A percentile compares a stretch with the other conserved stretches of the same genome.
phyloP scores from a whole-genome alignment of 2,329 filamentous ascomycete genomes.

The Monilinia fructicola region DNA sequence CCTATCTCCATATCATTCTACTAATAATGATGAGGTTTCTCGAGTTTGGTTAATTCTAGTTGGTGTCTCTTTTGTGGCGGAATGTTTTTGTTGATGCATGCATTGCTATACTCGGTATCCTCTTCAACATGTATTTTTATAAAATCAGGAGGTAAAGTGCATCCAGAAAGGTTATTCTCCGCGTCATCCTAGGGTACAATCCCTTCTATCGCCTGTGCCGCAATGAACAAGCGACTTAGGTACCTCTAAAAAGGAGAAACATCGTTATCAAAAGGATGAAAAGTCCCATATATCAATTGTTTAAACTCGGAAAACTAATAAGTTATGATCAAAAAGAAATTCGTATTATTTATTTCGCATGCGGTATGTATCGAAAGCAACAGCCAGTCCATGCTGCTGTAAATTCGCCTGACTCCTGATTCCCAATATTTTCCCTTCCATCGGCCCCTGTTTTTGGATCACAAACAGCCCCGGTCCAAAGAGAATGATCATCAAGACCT shows the following conservation, averaged over 20 bases:
- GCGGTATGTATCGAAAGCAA: not conserved
- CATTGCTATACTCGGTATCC: not conserved
- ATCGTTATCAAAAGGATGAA: not conserved
- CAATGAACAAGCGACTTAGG: not conserved
- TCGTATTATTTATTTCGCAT: slow-evolving; percentile 18
- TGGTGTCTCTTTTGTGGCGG: too few species aligned
- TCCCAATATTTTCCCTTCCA: not conserved
- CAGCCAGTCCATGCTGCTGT: slow-evolving; percentile 21
- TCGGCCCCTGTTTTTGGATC: not conserved
- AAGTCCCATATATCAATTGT: not conserved
- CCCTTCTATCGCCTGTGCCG: too few species aligned
- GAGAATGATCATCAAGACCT: slow-evolving; percentile 18
- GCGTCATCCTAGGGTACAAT: not conserved
- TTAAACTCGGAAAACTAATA: not conserved
- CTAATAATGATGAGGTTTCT: too few species aligned
- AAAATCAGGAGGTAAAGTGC: not conserved
- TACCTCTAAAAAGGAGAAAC: not conserved
- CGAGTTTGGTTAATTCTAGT: too few species aligned
- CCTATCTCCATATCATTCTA: too few species aligned
- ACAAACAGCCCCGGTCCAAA: not conserved
- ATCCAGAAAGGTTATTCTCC: not conserved
- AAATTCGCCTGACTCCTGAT: slow-evolving; percentile 5
- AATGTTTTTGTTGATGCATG: too few species aligned
- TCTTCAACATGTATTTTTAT: not conserved
- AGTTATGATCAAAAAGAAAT: not conserved